Percentiles rank a stretch among this genome's conserved stretches.
Conservation (phyloP, 306 rosid species). For the Crotalaria pallida region DNA sequence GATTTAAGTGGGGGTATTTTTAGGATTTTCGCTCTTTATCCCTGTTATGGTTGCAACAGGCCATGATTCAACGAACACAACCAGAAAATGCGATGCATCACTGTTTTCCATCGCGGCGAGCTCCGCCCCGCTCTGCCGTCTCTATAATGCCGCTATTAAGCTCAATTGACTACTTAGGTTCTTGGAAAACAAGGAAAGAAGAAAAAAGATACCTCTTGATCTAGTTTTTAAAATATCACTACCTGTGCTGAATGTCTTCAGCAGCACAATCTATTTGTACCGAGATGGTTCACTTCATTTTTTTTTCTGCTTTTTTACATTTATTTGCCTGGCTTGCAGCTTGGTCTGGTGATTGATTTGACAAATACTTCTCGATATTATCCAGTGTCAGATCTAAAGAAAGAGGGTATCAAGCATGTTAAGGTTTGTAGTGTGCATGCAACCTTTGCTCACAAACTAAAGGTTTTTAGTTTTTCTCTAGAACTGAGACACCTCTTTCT, state of each 20-base stretch:
- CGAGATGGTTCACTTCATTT: background rate
- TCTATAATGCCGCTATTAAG: too few species aligned
- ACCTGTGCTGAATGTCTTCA: background rate
- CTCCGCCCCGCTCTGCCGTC: too few species aligned
- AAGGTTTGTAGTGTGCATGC: constrained; percentile 50
- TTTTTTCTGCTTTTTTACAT: constrained; percentile 7
- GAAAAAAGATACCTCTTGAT: background rate
- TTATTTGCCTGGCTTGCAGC: constrained; percentile 57
- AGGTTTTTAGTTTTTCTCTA: constrained; percentile 4
- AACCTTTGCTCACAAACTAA: constrained; percentile 12
- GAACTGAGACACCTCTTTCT: background rate
- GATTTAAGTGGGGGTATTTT: too few species aligned
- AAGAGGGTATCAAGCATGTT: constrained; percentile 93
- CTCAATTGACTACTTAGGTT: too few species aligned
- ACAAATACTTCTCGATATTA: constrained; percentile 89
- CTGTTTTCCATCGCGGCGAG: too few species aligned
- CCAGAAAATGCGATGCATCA: too few species aligned
- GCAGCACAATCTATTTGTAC: background rate
- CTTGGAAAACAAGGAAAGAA: background rate
- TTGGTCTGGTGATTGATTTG: constrained; percentile 97
- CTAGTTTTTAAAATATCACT: background rate
- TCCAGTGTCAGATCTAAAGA: constrained; percentile 73
- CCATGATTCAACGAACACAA: too few species aligned
- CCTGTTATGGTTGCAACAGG: too few species aligned
- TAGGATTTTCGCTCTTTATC: too few species aligned